A percentile compares a stretch with the other conserved stretches of the same genome.
Conservation (phyloP, 257 asterid genomes). For the Primulina tabacum region DNA sequence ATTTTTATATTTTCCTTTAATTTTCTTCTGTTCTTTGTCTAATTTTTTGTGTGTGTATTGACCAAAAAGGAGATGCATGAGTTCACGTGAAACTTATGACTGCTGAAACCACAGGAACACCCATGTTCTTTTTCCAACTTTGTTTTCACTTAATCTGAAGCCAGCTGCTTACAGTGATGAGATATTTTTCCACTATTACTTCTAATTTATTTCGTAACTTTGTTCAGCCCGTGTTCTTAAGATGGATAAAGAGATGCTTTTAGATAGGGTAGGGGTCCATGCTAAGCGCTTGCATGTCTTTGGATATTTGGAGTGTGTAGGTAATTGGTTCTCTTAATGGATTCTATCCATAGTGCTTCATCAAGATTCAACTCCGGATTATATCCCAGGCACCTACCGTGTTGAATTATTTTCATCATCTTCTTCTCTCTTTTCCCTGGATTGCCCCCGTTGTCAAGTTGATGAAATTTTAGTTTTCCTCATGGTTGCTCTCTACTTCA, state of each 20-base stretch:
- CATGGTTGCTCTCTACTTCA: conserved; percentile 38
- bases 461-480: conserved; percentile 16
- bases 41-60: too few species aligned
- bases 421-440: background rate
- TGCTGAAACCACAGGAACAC: too few species aligned
- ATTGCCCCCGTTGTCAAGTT: conserved; percentile 8
- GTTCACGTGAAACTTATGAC: too few species aligned
- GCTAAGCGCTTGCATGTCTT: too few species aligned
- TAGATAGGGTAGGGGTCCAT: too few species aligned
- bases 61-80: too few species aligned
- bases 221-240: background rate
- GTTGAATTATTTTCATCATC: background rate
- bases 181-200: conserved; percentile 8
- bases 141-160: background rate
- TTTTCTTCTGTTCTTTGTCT: background rate
- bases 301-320: too few species aligned
- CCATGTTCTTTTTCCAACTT: conserved; percentile 11
- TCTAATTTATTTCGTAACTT: background rate
- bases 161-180: conserved; percentile 3
- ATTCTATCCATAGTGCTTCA: too few species aligned
- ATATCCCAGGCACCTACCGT: background rate
- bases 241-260: too few species aligned
- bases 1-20: conserved; percentile 9
- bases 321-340: too few species aligned
- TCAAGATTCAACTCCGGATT: background rate